These are phyloP conservation scores for Apocynum venetum DNA, from an alignment of 257 asterid genomes.

Conservation along the genomic window DNA sequence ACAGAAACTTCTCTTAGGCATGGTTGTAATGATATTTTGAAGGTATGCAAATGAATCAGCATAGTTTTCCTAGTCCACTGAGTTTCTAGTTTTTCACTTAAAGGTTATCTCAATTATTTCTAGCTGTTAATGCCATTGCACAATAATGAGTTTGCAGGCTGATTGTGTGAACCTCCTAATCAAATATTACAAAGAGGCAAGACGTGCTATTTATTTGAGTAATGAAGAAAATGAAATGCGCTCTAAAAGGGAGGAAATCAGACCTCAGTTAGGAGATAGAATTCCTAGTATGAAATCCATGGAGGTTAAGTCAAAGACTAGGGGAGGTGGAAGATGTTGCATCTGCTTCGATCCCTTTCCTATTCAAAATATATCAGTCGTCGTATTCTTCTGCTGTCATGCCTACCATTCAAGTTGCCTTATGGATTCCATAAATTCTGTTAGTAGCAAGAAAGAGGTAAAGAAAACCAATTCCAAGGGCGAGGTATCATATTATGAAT, in stretches of 20 bases:
- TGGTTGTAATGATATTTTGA: conserved; percentile 90
- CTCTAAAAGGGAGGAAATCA: conserved; percentile 40
- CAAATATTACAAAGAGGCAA: conserved; percentile 91
- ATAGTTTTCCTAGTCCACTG: not conserved
- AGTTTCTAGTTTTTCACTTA: not conserved
- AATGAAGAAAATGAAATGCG: conserved; percentile 69
- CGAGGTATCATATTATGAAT: conserved; percentile 47
- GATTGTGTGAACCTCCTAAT: conserved; percentile 84
- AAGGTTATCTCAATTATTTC: not conserved
- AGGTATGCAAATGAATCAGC: conserved; percentile 42
- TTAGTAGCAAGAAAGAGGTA: conserved; percentile 42
- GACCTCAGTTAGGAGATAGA: conserved; percentile 36
- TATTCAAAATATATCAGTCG: conserved; percentile 56
- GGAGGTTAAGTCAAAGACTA: conserved; percentile 73
- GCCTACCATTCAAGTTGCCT: conserved; percentile 88
- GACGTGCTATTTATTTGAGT: conserved; percentile 69
- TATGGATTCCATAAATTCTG: conserved; percentile 60
- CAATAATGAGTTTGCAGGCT: conserved; percentile 43
- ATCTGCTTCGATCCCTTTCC: conserved; percentile 90
- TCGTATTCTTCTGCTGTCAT: conserved; percentile 88
- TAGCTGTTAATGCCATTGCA: not conserved
- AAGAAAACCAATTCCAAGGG: conserved; percentile 23
- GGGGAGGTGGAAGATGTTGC: conserved; percentile 89
- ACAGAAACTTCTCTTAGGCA: conserved; percentile 96
- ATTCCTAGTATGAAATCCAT: conserved; percentile 45